These are phyloP conservation scores for Laguncularia racemosa DNA, from an alignment of 345 rosid species.

Conservation along the genomic window DNA sequence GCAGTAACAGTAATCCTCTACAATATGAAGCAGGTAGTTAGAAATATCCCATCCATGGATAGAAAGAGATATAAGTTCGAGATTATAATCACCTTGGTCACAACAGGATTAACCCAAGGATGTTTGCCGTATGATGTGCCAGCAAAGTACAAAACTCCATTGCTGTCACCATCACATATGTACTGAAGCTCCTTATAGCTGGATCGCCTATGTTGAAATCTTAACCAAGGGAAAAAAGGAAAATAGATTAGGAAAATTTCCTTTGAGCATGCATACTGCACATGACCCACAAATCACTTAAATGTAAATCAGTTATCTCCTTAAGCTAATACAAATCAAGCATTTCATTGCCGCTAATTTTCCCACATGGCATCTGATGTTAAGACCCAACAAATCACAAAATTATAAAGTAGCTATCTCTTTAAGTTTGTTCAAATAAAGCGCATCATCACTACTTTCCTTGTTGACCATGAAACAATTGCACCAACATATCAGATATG, in stretches of 20 bases:
- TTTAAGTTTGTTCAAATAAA: no score
- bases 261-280: no score
- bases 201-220: constrained; percentile 77
- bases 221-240: constrained; percentile 21
- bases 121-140: constrained; percentile 93
- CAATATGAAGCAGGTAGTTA: constrained; percentile 5
- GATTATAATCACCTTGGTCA: constrained; percentile 52
- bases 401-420: no score
- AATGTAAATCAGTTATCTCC: no score
- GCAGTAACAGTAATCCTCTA: constrained; percentile 71
- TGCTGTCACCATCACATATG: constrained; percentile 97
- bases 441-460: no score
- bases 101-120: constrained; percentile 95
- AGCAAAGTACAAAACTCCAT: constrained; percentile 78
- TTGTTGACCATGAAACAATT: no score
- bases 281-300: no score
- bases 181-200: constrained; percentile 94
- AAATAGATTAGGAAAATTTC: background rate
- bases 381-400: no score
- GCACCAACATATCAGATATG: no score
- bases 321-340: no score
- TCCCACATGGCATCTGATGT: no score
- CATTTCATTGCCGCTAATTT: no score
- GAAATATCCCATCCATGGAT: background rate
- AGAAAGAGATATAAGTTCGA: background rate